Percentiles rank a stretch among this genome's conserved stretches.
Evolutionary conservation across 352 stramenopile species (phyloP).

Genomic region (Globisporangium camurandrum): DNA sequence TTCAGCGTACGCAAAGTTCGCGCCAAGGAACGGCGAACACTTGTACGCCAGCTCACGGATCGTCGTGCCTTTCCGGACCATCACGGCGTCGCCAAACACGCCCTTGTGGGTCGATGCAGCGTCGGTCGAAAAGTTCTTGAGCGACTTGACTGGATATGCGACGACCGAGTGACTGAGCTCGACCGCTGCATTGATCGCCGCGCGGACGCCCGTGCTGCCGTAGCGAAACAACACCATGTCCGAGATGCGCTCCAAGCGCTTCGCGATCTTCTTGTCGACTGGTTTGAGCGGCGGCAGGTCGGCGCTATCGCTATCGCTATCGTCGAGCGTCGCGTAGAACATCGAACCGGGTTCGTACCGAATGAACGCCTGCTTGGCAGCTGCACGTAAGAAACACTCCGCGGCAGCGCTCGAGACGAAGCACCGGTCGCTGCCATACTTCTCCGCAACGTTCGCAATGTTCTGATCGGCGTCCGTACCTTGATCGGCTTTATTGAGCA

Average conservation of each 20-base stretch:
- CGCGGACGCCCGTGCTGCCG: conserved; percentile 74
- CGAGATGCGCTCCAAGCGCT: conserved; percentile 78
- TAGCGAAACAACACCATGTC: conserved; percentile 90
- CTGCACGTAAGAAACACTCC: conserved; percentile 75
- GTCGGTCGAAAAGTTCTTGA: conserved; percentile 79
- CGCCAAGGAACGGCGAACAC: conserved; percentile 58
- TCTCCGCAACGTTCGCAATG: conserved; percentile 84
- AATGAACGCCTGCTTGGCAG: conserved; percentile 71
- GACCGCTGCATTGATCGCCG: conserved; percentile 82
- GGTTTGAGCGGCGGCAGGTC: conserved; percentile 40
- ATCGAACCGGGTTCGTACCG: conserved; percentile 81
- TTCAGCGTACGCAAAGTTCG: conserved; percentile 77
- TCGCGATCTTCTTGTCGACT: conserved; percentile 70
- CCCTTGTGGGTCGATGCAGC: conserved; percentile 50
- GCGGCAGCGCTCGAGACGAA: conserved; percentile 83
- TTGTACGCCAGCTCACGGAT: conserved; percentile 69
- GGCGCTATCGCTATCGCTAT: conserved; percentile 34
- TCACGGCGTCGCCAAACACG: conserved; percentile 73
- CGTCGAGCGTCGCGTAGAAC: conserved; percentile 72
- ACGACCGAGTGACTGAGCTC: conserved; percentile 76
- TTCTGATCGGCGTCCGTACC: conserved; percentile 81
- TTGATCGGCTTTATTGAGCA: conserved; percentile 87
- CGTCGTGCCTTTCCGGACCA: conserved; percentile 65
- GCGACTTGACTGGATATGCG: conserved; percentile 80
- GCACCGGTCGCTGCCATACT: conserved; percentile 82